Evolutionary conservation across 345 rosid species (phyloP).

Genomic region (Hypericum perforatum): DNA sequence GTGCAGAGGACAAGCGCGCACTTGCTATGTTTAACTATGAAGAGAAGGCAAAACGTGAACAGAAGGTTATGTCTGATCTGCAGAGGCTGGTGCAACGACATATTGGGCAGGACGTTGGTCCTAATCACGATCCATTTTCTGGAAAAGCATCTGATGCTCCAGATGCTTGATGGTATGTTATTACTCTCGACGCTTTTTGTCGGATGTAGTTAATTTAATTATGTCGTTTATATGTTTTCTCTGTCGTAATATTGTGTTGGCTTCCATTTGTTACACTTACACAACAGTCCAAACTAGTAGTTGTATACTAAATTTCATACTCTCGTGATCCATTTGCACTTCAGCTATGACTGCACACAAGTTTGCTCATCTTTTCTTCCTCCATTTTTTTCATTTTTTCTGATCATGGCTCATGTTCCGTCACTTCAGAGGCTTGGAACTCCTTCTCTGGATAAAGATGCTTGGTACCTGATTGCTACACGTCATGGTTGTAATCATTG

Average conservation of each 20-base stretch:
- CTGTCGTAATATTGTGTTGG: background rate
- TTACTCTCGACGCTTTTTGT: slow-evolving; percentile 14
- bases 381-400: too few species aligned
- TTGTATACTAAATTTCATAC: too few species aligned
- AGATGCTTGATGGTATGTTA: slow-evolving; percentile 41
- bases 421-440: too few species aligned
- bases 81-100: slow-evolving; percentile 90
- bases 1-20: slow-evolving; percentile 96
- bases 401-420: too few species aligned
- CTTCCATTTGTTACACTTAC: too few species aligned
- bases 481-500: too few species aligned
- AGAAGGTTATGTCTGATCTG: slow-evolving; percentile 95
- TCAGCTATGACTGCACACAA: too few species aligned
- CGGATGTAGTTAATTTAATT: background rate
- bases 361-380: too few species aligned
- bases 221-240: slow-evolving; percentile 12
- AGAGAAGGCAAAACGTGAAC: slow-evolving; percentile 94
- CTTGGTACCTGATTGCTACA: too few species aligned
- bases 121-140: slow-evolving; percentile 86
- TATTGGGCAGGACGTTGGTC: slow-evolving; percentile 93
- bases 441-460: too few species aligned
- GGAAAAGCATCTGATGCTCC: slow-evolving; percentile 51
- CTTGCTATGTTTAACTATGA: slow-evolving; percentile 97
- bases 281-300: too few species aligned
- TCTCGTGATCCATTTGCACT: too few species aligned